Base-by-base conservation (phyloP, 2,329 filamentous ascomycete species). In the Diplodia mutila region DNA sequence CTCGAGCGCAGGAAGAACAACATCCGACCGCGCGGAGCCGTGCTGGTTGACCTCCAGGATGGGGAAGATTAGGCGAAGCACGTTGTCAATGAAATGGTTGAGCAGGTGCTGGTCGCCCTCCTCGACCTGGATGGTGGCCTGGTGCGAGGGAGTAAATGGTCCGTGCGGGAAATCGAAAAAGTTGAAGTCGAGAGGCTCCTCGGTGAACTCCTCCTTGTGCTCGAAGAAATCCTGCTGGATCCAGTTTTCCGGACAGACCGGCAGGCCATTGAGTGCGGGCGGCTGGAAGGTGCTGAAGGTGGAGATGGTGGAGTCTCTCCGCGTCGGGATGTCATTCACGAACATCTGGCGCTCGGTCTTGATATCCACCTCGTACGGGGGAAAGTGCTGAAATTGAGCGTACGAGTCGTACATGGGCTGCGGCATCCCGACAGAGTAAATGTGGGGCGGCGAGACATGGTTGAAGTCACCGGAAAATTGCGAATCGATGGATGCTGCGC, bases 281-380 rank as follows among this genome's bases (percentile, higher is more conserved):
- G 90, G 89, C 74, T 92, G 90, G 78, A 89, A 95, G n/a, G 92
- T 94, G 85, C 90, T 97, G 80, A 97, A 97, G 27, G 93, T 97
- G 0, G 94, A 96, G 46, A 93, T 90, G 37, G 92, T 92, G 14
- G 93, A 97, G 80, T 97, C 94, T 72, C 89, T 86, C 69, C 94
- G 85, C 16, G 93, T 91, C 4, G 92, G 93, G 67, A 97, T 86
- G 76, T 97, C 92, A 75, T 97, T 93, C 79, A 97, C 89, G 79
- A 92, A 97, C 84, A 96, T 93, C 73, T 97, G 93, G 71, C 92
- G 87, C 82, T 97, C 94, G 1, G 94, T 97, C 85, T 94, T 97
- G 83, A 98, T 91, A 78, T 97, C 94, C 69, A 97, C 90, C 80
- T 97, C 94, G 77, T 96, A 97, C 0, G 94, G 93, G 23, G 90